Evolutionary conservation across 2,329 filamentous ascomycete genomes (phyloP).

Genomic region (Chrysoporthe cubensis): DNA sequence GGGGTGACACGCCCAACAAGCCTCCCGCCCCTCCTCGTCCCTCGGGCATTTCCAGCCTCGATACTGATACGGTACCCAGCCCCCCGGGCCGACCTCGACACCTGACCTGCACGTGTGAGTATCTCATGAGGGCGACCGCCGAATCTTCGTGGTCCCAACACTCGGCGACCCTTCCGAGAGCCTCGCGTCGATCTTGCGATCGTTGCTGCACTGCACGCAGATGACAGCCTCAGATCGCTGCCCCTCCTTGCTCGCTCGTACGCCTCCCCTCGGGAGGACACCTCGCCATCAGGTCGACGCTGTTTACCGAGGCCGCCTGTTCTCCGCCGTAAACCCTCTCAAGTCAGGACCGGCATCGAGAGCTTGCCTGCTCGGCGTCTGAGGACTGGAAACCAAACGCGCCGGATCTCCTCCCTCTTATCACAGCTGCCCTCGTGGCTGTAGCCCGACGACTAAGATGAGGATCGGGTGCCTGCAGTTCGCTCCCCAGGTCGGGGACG

Average conservation of each 20-base stretch:
- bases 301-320: background rate
- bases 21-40: background rate
- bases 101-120: background rate
- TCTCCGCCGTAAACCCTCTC: background rate
- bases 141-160: background rate
- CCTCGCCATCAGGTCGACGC: background rate
- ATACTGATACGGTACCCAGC: background rate
- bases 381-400: background rate
- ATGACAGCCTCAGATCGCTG: background rate
- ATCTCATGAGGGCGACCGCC: background rate
- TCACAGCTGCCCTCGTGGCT: background rate
- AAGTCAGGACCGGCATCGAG: background rate
- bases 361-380: background rate
- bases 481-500: constrained; percentile 69
- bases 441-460: constrained; percentile 49
- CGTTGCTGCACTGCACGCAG: background rate
- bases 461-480: constrained; percentile 74
- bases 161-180: background rate
- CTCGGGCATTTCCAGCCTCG: background rate
- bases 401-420: background rate
- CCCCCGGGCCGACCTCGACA: background rate
- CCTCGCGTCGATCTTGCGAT: background rate
- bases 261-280: too few relatives aligned
- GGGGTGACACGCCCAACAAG: background rate
- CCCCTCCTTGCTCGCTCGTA: too few relatives aligned